A percentile compares a stretch with the other conserved stretches of the same genome.
Conservation (phyloP, 2,329 filamentous ascomycete species). For the Talaromyces sp. region DNA sequence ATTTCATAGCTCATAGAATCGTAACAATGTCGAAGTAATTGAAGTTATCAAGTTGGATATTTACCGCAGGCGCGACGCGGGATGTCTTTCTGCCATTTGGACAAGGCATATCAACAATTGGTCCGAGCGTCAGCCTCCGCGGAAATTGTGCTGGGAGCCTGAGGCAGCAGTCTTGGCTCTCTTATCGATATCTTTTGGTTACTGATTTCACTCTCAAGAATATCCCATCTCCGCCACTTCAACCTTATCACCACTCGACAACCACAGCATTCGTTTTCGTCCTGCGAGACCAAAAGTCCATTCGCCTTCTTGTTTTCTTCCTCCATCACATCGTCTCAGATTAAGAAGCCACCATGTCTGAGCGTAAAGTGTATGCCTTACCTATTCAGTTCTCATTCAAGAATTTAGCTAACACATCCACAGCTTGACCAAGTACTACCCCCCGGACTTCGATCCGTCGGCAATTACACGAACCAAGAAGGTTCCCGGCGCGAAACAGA, state of each 20-base stretch:
- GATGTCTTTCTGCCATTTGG: slow-evolving; percentile 1
- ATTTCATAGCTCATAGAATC: not conserved
- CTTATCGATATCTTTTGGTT: slow-evolving; percentile 10
- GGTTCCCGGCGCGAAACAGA: slow-evolving; percentile 10
- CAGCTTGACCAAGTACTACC: slow-evolving; percentile 46
- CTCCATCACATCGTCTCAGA: rapidly evolving
- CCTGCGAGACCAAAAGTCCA: not conserved
- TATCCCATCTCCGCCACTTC: not conserved
- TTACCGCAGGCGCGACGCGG: slow-evolving; percentile 16
- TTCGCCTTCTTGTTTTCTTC: not conserved
- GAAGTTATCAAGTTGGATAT: not conserved
- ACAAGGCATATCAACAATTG: slow-evolving; percentile 10
- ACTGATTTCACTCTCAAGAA: not conserved
- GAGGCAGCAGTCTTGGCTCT: not conserved
- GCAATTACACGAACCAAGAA: slow-evolving; percentile 59
- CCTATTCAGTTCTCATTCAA: slow-evolving; percentile 35
- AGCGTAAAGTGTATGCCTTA: slow-evolving; percentile 66
- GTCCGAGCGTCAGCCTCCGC: slow-evolving; percentile 4
- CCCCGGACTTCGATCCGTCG: slow-evolving; percentile 84
- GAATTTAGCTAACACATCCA: slow-evolving; percentile 1
- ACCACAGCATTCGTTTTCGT: too few species aligned
- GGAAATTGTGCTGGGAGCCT: not conserved
- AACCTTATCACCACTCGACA: not conserved
- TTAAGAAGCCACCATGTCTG: slow-evolving; percentile 61
- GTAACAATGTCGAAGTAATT: slow-evolving; percentile 2